Conservation (phyloP, 805 yeast species). For the Monosporozyma solicola region DNA sequence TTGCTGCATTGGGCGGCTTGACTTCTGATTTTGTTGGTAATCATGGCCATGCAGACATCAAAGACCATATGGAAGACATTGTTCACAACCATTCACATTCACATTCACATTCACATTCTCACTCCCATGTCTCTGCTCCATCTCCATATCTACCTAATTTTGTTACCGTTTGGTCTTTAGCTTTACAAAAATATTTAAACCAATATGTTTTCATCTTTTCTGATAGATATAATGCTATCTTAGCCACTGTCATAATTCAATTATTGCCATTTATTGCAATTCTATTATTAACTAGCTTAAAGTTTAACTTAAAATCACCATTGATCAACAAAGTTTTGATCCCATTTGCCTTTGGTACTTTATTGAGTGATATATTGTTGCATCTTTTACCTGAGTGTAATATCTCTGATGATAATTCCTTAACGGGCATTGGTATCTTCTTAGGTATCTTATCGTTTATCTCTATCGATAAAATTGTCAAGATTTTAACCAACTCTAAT, state of each 20-base stretch:
- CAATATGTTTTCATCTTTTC: constrained; percentile 15
- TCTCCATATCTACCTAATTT: constrained; percentile 1
- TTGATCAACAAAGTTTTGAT: constrained; percentile 34
- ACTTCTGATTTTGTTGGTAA: background rate
- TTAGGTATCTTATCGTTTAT: constrained; percentile 54
- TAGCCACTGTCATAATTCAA: constrained; percentile 57
- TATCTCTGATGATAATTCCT: constrained; percentile 10
- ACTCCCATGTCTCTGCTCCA: constrained; percentile 1
- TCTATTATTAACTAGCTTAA: constrained; percentile 9
- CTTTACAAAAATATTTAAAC: constrained; percentile 3
- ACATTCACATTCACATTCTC: background rate
- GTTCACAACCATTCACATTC: background rate
- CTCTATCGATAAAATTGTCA: constrained; percentile 50
- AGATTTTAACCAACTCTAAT: constrained; percentile 32
- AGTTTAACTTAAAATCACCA: background rate
- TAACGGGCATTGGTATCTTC: constrained; percentile 48
- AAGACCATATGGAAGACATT: background rate
- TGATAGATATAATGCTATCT: constrained; percentile 51
- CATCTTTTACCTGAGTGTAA: constrained; percentile 59
- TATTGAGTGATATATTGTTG: constrained; percentile 64
- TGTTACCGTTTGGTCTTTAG: background rate
- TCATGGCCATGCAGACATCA: background rate
- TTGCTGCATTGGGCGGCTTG: background rate
- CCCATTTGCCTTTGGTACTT: constrained; percentile 68
- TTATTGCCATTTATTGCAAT: constrained; percentile 55